Base-by-base conservation (phyloP, 2,329 filamentous ascomycete species). In the Colletotrichum sp. region DNA sequence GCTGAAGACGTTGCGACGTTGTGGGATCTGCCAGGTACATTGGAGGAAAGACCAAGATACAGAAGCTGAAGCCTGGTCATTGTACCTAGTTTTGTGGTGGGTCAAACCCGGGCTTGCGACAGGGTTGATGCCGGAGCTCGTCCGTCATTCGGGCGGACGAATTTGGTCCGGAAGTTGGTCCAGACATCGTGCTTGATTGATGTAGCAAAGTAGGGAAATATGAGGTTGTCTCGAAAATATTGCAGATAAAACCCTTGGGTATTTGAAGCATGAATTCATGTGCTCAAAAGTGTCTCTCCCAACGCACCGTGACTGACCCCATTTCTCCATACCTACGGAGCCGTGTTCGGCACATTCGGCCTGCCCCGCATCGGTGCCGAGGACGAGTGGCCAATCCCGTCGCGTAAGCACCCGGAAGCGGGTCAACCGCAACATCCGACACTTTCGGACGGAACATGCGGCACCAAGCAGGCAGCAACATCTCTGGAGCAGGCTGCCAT, bases 401-500 rank as follows among this genome's bases (percentile, higher is more conserved):
- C 18, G 12, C 61, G 61, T 63, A 61, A 43, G 57, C 68, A 66
- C 8, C 61, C 68, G 72, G 34, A 61, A 36, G 55, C 57, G 73
- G 73, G 55, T 63, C 65, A 75, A 68, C 70, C 28, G 28, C 26
- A 48, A 36, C 26, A 60, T 24, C 73, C 73, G 68, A 67, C 61
- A 43, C 16, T 24, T 13, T 39, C n/a, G 26, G 63, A 72, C 68
- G 52, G 61, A 43, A 64, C 32, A 6, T 71, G 18, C 68, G 48
- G 30, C 18, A 26, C 14, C 26, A 32, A 28, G 14, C 57, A 76
- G 74, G 74, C 74, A 74, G 70, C 74, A 76, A 39, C 24, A 28
- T 55, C 26, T 21, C 3, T 2, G 2, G 5, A 12, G 43, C 26
- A 76, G 73, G 74, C 74, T 74, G 65, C 60, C 73, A 65, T 76